Percentiles rank a stretch among this genome's conserved stretches.
Conservation (phyloP, 495 filamentous ascomycete genomes). For the Xylaria venustula region DNA sequence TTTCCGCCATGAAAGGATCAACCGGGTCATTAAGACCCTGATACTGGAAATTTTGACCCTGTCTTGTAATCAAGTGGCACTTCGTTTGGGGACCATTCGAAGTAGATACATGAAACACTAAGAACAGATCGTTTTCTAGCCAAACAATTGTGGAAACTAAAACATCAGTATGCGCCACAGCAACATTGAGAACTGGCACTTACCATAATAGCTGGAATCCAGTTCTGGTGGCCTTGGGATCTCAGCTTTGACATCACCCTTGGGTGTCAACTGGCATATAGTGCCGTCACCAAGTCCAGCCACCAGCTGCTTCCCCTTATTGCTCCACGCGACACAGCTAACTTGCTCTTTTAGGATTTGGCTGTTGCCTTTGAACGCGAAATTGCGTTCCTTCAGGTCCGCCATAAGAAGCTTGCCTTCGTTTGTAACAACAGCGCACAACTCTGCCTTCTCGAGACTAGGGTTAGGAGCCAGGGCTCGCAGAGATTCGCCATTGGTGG, state of each 20-base stretch:
- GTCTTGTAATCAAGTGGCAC: constrained; percentile 73
- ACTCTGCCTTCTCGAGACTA: constrained; percentile 56
- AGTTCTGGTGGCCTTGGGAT: constrained; percentile 76
- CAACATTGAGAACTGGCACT: constrained; percentile 16
- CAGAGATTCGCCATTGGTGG: constrained; percentile 70
- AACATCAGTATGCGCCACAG: neutral
- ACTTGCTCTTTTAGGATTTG: constrained; percentile 69
- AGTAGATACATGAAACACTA: constrained; percentile 68
- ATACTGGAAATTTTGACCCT: constrained; percentile 59
- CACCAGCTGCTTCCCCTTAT: constrained; percentile 86
- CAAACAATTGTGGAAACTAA: constrained; percentile 82
- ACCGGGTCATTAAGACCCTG: constrained; percentile 72
- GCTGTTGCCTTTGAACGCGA: constrained; percentile 60
- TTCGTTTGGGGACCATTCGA: constrained; percentile 58
- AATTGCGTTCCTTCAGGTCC: constrained; percentile 66
- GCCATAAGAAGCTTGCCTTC: constrained; percentile 81
- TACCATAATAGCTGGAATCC: constrained; percentile 67
- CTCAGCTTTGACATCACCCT: constrained; percentile 69
- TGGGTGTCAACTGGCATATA: constrained; percentile 77
- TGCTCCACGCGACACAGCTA: constrained; percentile 88
- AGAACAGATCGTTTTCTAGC: constrained; percentile 85
- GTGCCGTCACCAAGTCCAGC: constrained; percentile 84
- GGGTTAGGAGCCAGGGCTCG: constrained; percentile 82
- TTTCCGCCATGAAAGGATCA: constrained; percentile 63
- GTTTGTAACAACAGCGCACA: constrained; percentile 75